These are phyloP conservation scores for Pelargonium citronellum DNA, from an alignment of 441 rosid genomes.

Conservation along the genomic window DNA sequence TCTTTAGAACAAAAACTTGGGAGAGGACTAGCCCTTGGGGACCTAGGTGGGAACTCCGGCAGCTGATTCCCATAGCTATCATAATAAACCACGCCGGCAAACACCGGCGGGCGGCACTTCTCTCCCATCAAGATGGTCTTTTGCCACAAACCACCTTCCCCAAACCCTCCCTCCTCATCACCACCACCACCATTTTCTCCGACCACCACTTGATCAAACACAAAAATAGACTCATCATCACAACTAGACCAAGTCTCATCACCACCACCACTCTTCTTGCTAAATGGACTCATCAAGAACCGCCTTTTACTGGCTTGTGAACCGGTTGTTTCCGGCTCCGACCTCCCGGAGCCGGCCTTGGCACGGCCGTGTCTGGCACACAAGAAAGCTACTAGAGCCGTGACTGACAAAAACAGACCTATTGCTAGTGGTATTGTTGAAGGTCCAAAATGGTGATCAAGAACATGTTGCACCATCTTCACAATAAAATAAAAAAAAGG, in stretches of 20 bases:
- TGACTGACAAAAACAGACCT: background rate
- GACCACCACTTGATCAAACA: background rate
- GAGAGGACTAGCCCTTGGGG: constrained; percentile 29
- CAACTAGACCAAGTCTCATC: too few relatives aligned
- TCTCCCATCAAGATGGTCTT: constrained; percentile 35
- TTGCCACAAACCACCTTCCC: constrained; percentile 35
- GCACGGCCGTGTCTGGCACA: background rate
- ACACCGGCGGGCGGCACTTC: constrained; percentile 28
- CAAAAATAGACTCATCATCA: background rate
- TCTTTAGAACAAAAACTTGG: constrained; percentile 9
- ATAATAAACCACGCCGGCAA: constrained; percentile 31
- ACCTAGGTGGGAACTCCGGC: constrained; percentile 22
- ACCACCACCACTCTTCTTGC: constrained; percentile 5
- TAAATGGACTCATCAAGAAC: constrained; percentile 6
- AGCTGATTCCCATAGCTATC: constrained; percentile 28
- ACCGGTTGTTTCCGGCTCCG: background rate
- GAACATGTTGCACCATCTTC: too few relatives aligned
- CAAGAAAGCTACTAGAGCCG: background rate
- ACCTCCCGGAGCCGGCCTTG: too few relatives aligned
- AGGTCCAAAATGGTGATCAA: too few relatives aligned
- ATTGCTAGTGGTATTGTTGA: too few relatives aligned
- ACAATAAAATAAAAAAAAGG: too few relatives aligned
- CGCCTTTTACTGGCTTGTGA: constrained; percentile 12
- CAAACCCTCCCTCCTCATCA: constrained; percentile 19
- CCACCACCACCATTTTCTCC: background rate